phyloP scores from a whole-genome alignment of 2,329 filamentous ascomycete species.

The Venturia carpophila region DNA sequence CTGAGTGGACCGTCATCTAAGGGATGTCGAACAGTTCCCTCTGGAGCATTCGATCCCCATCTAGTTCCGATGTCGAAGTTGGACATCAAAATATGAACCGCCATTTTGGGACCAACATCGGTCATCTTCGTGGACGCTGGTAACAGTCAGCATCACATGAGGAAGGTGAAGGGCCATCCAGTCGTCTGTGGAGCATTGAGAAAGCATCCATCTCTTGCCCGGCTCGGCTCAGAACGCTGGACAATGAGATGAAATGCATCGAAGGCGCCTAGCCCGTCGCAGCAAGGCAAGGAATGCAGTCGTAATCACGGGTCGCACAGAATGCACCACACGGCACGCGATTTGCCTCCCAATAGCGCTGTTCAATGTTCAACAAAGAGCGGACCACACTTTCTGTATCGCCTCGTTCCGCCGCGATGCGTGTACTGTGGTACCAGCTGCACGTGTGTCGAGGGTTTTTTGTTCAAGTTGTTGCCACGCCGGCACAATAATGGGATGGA shows the following conservation, averaged over 20 bases:
- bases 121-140: too few species aligned
- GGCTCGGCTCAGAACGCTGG: neutral
- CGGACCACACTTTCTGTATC: neutral
- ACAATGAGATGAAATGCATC: neutral
- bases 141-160: too few species aligned
- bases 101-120: too few species aligned
- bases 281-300: neutral
- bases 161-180: too few species aligned
- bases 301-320: neutral
- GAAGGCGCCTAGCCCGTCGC: neutral
- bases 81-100: too few species aligned
- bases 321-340: neutral
- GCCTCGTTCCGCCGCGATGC: neutral
- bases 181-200: neutral
- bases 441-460: too few species aligned
- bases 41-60: too few species aligned
- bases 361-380: neutral
- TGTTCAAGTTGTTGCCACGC: constrained; percentile 4
- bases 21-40: too few species aligned
- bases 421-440: too few species aligned
- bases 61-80: too few species aligned
- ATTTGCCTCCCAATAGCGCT: constrained; percentile 5
- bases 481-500: neutral
- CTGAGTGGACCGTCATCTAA: too few species aligned
- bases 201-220: neutral